These are phyloP conservation scores for Spiraea crenata DNA, from an alignment of 331 rosid genomes.

Conservation along the genomic window DNA sequence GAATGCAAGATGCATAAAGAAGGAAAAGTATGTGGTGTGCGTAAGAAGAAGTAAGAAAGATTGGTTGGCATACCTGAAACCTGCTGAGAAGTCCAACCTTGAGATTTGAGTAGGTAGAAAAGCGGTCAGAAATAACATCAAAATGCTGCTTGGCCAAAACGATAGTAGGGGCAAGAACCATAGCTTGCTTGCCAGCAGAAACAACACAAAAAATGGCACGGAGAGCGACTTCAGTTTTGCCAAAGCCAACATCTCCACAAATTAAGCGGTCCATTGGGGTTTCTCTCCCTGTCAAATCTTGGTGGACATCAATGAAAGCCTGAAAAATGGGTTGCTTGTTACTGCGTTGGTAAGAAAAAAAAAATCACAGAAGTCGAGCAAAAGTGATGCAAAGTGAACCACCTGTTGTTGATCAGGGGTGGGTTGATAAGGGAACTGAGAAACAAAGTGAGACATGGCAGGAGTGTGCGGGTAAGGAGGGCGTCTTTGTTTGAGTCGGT, in stretches of 20 bases:
- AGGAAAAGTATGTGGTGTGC: background rate
- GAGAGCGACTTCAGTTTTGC: conserved; percentile 95
- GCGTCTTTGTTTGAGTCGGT: conserved; percentile 84
- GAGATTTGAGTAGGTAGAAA: conserved; percentile 61
- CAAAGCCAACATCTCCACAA: conserved; percentile 98
- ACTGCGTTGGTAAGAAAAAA: background rate
- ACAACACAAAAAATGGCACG: conserved; percentile 86
- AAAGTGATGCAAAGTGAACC: background rate
- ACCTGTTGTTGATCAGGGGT: conserved; percentile 96
- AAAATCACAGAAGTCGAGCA: too few relatives aligned
- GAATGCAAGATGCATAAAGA: background rate
- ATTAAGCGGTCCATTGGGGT: conserved; percentile 96
- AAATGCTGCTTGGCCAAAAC: conserved; percentile 96
- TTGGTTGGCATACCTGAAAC: conserved; percentile 66
- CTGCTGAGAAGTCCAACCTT: conserved; percentile 84
- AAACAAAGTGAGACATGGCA: conserved; percentile 47
- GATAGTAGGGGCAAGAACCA: conserved; percentile 95
- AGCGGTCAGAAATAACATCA: conserved; percentile 77
- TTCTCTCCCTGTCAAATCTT: conserved; percentile 76
- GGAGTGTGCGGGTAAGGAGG: conserved; percentile 64
- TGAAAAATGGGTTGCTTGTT: conserved; percentile 24
- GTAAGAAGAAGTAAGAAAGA: background rate
- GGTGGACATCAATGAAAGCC: conserved; percentile 90
- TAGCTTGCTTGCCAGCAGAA: conserved; percentile 81
- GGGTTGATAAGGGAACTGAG: conserved; percentile 70